Conservation (phyloP, 306 rosid genomes). For the Prunus dulcis region DNA sequence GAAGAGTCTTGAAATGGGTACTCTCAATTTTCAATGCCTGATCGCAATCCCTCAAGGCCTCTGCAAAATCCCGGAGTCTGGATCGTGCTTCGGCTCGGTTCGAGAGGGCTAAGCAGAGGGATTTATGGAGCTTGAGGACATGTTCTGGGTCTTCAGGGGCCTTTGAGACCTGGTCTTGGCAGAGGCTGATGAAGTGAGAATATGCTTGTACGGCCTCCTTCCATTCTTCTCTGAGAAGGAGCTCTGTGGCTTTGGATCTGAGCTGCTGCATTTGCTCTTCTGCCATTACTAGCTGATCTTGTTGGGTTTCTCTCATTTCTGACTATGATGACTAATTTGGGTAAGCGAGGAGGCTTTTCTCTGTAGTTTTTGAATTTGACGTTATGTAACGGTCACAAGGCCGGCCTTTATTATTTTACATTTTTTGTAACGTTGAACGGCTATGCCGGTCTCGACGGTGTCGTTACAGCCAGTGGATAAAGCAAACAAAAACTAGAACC, state of each 20-base stretch:
- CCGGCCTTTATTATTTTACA: background rate
- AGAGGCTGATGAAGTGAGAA: conserved; percentile 56
- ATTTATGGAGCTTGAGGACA: conserved; percentile 46
- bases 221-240: conserved; percentile 87
- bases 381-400: conserved; percentile 28
- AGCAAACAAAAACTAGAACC: background rate
- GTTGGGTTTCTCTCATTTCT: conserved; percentile 6
- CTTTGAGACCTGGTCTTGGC: conserved; percentile 36
- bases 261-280: conserved; percentile 54
- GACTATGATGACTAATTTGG: conserved; percentile 2
- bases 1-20: conserved; percentile 71
- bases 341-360: conserved; percentile 14
- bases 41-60: conserved; percentile 66
- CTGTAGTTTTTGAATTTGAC: conserved; percentile 17
- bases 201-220: conserved; percentile 46
- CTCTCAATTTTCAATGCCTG: conserved; percentile 54
- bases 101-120: conserved; percentile 71
- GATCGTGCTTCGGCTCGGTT: conserved; percentile 77
- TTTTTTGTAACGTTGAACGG: conserved; percentile 1
- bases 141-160: conserved; percentile 12
- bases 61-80: conserved; percentile 42
- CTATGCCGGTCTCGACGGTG: background rate
- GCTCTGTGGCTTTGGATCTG: conserved; percentile 83
- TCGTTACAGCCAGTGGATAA: background rate
- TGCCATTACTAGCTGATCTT: conserved; percentile 34